These are phyloP conservation scores for Hevea brasiliensis DNA, from an alignment of 345 rosid species.

Conservation along the genomic window DNA sequence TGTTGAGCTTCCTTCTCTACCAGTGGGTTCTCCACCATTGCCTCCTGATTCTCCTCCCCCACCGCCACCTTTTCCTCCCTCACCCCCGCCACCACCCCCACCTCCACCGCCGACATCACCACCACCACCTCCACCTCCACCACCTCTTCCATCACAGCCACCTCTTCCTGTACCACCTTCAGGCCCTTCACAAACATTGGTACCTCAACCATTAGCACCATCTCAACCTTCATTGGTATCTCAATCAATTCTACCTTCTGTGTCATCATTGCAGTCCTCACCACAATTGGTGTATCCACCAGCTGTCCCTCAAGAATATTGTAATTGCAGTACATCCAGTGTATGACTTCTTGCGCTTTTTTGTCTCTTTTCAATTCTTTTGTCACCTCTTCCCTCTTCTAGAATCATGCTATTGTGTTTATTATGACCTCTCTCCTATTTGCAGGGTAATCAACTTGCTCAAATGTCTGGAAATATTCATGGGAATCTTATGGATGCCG, in stretches of 20 bases:
- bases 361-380: background rate
- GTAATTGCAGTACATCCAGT: slow-evolving; percentile 40
- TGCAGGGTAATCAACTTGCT: slow-evolving; percentile 67
- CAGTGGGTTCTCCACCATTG: slow-evolving; percentile 63
- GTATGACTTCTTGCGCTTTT: slow-evolving; percentile 39
- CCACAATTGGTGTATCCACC: slow-evolving; percentile 63
- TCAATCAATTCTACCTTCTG: slow-evolving; percentile 45
- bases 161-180: slow-evolving; percentile 28
- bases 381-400: background rate
- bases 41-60: slow-evolving; percentile 79
- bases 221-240: slow-evolving; percentile 47
- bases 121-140: slow-evolving; percentile 48
- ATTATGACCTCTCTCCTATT: slow-evolving; percentile 6
- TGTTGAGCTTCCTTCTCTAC: slow-evolving; percentile 38
- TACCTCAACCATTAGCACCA: slow-evolving; percentile 39
- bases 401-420: slow-evolving; percentile 3
- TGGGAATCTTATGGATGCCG: slow-evolving; percentile 47
- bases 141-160: slow-evolving; percentile 31
- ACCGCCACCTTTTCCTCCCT: slow-evolving; percentile 50
- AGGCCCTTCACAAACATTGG: slow-evolving; percentile 38
- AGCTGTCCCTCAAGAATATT: slow-evolving; percentile 53
- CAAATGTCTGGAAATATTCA: slow-evolving; percentile 56
- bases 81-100: slow-evolving; percentile 41
- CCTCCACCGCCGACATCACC: slow-evolving; percentile 56
- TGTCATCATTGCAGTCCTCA: slow-evolving; percentile 49